Conservation (phyloP, 305 asterid species). For the Fraxinus greggii region DNA sequence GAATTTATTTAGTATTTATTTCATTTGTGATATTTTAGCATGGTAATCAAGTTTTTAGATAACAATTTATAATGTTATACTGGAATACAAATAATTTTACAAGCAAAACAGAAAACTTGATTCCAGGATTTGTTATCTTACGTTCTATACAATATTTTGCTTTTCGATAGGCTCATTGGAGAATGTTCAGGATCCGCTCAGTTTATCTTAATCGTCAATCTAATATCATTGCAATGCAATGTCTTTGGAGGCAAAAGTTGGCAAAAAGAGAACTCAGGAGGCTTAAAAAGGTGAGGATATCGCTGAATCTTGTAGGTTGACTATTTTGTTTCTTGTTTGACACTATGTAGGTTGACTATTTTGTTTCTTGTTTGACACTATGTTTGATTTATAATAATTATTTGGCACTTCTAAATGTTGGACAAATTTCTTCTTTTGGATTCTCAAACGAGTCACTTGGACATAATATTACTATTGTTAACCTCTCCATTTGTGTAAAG, state of each 20-base stretch:
- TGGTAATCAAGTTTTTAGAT: not conserved
- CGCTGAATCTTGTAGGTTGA: slow-evolving; percentile 2
- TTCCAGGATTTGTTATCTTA: slow-evolving; percentile 10
- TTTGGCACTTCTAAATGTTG: not conserved
- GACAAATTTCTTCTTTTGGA: not conserved
- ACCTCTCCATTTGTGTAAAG: not conserved
- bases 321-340: slow-evolving; percentile 8
- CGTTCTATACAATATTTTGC: slow-evolving; percentile 18
- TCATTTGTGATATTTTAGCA: not conserved
- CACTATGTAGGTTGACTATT: not conserved
- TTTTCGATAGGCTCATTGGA: slow-evolving; percentile 74
- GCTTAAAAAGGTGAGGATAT: slow-evolving; percentile 74
- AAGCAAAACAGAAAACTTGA: not conserved
- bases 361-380: slow-evolving; percentile 7
- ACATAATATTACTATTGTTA: not conserved
- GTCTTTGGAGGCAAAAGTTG: slow-evolving; percentile 91
- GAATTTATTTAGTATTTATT: not conserved
- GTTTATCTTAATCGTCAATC: slow-evolving; percentile 72
- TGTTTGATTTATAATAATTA: slow-evolving; percentile 1
- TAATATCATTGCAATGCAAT: slow-evolving; percentile 77
- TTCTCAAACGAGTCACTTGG: slow-evolving; percentile 10
- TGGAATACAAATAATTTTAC: not conserved
- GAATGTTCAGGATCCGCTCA: slow-evolving; percentile 73
- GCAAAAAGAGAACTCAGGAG: slow-evolving; percentile 79
- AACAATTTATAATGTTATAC: not conserved